phyloP scores from a whole-genome alignment of 345 rosid species.

The Hibiscus mutabilis region DNA sequence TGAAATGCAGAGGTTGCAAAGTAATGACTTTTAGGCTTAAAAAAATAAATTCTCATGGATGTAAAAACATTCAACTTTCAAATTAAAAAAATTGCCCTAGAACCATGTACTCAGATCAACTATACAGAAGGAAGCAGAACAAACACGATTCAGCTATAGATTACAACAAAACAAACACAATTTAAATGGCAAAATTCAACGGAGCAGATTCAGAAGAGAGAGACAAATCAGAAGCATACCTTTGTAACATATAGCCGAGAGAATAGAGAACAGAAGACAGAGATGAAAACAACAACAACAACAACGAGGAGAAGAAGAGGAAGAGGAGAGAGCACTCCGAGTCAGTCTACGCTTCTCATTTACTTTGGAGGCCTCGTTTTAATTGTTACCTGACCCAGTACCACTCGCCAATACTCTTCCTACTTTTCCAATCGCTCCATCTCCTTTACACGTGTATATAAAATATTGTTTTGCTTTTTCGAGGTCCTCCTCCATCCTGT shows the following conservation, averaged over 20 bases:
- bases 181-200: background rate
- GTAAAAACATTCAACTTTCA: background rate
- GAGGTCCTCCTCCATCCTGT: conserved; percentile 5
- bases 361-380: conserved; percentile 27
- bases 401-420: conserved; percentile 3
- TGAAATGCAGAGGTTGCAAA: no score
- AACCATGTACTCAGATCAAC: background rate
- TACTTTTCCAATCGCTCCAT: conserved; percentile 1
- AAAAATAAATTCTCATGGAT: background rate
- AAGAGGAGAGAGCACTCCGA: background rate
- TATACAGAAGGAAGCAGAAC: background rate
- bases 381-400: conserved; percentile 11
- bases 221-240: conserved; percentile 10
- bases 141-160: background rate
- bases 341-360: conserved; percentile 25
- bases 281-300: background rate
- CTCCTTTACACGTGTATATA: conserved; percentile 5
- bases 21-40: background rate
- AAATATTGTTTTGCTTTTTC: background rate
- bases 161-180: background rate
- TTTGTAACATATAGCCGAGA: background rate
- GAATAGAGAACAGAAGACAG: background rate
- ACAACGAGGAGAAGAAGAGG: conserved; percentile 10
- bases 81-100: background rate
- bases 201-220: background rate